phyloP scores from a whole-genome alignment of 75 land plant genomes.

The Pinus tabuliformis region DNA sequence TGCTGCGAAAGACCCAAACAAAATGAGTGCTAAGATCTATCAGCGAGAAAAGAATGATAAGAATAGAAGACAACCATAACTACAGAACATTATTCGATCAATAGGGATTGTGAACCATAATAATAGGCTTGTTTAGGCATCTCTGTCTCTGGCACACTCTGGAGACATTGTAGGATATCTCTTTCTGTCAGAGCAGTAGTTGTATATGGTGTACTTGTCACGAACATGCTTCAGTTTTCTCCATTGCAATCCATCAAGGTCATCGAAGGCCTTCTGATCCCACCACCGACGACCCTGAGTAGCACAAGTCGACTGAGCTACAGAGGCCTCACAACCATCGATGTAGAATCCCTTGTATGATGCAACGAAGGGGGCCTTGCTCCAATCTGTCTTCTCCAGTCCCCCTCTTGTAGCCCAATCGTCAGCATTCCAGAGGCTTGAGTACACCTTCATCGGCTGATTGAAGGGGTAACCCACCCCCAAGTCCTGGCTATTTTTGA shows the following conservation, averaged over 20 bases:
- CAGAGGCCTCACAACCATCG: constrained; percentile 51
- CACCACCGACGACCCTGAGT: constrained; percentile 47
- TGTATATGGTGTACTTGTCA: constrained; percentile 43
- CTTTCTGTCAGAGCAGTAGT: constrained; percentile 49
- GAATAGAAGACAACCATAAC: no score
- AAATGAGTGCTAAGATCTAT: no score
- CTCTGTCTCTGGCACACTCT: constrained; percentile 24
- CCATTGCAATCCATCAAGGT: constrained; percentile 32
- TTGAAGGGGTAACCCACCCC: constrained; percentile 44
- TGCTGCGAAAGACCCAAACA: no score
- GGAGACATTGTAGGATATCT: constrained; percentile 31
- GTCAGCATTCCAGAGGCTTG: constrained; percentile 68
- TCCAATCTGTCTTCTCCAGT: constrained; percentile 51
- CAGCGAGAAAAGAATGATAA: no score
- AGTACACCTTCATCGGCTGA: constrained; percentile 56
- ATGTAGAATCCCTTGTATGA: constrained; percentile 31
- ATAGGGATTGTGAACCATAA: no score
- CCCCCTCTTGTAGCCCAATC: constrained; percentile 68
- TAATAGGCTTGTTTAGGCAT: neutral
- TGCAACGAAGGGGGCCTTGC: constrained; percentile 39
- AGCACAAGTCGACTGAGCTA: constrained; percentile 26
- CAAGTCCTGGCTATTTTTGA: constrained; percentile 49
- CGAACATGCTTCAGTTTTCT: constrained; percentile 30
- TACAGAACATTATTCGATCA: no score
- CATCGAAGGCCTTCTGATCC: constrained; percentile 52